These are phyloP conservation scores for Dactylellina sp. DNA, from an alignment of 2,329 filamentous ascomycete genomes.

Conservation along the genomic window DNA sequence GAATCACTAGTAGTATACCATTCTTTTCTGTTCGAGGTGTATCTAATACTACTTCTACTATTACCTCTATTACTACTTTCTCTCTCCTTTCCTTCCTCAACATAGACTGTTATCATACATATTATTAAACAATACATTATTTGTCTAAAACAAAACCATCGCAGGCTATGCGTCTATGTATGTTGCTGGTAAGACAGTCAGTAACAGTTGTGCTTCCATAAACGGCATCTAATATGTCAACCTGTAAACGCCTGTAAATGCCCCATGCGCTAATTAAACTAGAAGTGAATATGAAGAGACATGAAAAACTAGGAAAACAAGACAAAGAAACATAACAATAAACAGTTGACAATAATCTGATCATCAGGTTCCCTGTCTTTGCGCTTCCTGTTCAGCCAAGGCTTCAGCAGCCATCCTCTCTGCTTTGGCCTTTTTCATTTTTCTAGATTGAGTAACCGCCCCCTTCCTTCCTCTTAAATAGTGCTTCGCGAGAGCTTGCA, in stretches of 20 bases:
- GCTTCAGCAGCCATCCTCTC: constrained; percentile 44
- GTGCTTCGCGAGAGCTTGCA: constrained; percentile 69
- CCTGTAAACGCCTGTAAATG: too few species aligned
- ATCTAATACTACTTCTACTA: too few species aligned
- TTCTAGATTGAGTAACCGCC: constrained; percentile 69
- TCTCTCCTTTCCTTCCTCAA: background rate
- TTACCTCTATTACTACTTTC: too few species aligned
- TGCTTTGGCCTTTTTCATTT: constrained; percentile 59
- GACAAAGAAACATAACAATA: background rate
- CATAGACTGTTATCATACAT: constrained; percentile 9
- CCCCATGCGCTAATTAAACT: too few species aligned
- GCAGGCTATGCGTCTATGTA: too few species aligned
- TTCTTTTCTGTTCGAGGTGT: too few species aligned
- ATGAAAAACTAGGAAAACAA: too few species aligned
- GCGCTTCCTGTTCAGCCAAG: constrained; percentile 35
- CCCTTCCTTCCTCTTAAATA: constrained; percentile 72
- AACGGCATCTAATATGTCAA: constrained; percentile 11
- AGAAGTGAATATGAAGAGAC: too few species aligned
- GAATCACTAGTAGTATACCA: too few species aligned
- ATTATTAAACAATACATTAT: background rate
- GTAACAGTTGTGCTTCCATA: background rate
- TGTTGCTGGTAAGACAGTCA: too few species aligned
- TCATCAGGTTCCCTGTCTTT: constrained; percentile 38
- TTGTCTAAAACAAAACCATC: background rate
- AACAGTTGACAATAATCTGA: too few species aligned